phyloP scores from a whole-genome alignment of 2,329 filamentous ascomycete genomes.

The Claviceps capensis region DNA sequence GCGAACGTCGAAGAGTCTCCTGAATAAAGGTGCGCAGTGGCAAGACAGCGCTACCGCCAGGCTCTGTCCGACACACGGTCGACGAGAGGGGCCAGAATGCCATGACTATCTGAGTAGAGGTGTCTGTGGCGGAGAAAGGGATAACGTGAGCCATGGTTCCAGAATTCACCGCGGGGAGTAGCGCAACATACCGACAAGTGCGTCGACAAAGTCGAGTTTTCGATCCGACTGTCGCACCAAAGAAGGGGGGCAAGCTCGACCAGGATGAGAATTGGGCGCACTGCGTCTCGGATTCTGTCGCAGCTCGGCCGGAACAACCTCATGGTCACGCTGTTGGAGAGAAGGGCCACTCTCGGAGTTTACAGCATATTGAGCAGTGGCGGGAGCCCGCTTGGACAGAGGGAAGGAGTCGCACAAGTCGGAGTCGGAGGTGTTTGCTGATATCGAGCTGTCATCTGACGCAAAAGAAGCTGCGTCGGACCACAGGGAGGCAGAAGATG shows the following conservation, averaged over 20 bases:
- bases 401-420: constrained; percentile 33
- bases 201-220: constrained; percentile 91
- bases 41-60: constrained; percentile 62
- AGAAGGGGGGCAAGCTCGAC: constrained; percentile 53
- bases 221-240: constrained; percentile 80
- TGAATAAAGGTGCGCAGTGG: constrained; percentile 93
- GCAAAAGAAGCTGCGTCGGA: constrained; percentile 58
- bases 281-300: constrained; percentile 51
- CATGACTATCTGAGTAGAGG: constrained; percentile 92
- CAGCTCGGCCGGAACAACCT: constrained; percentile 45
- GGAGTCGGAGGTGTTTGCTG: constrained; percentile 44
- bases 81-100: constrained; percentile 92
- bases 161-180: constrained; percentile 8
- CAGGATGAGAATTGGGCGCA: constrained; percentile 37
- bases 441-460: constrained; percentile 54
- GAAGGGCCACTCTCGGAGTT: constrained; percentile 11
- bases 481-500: constrained; percentile 65
- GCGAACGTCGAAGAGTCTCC: constrained; percentile 85
- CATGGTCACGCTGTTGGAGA: constrained; percentile 20
- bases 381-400: constrained; percentile 15
- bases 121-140: constrained; percentile 48
- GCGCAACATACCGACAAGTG: constrained; percentile 78
- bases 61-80: constrained; percentile 59
- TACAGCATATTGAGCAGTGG: constrained; percentile 10
- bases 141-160: background rate